Percentiles rank a stretch among this genome's conserved stretches.
Evolutionary conservation across 2,329 filamentous ascomycete species (phyloP).

Genomic region (Drechslerella dactyloides): DNA sequence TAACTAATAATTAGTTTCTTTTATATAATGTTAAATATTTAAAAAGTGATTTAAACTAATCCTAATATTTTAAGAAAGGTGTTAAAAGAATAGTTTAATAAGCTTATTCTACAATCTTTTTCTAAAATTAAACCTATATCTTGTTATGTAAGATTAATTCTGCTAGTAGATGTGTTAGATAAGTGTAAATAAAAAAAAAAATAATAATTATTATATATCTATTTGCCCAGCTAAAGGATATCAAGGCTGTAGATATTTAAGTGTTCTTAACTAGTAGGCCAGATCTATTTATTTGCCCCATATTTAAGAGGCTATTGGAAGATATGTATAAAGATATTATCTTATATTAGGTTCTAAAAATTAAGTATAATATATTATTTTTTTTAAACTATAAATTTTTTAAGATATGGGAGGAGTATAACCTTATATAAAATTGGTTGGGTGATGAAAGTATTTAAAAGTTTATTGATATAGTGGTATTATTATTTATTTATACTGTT

Average conservation of each 20-base stretch:
- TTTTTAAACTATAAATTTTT: conserved; percentile 57
- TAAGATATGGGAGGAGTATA: conserved; percentile 53
- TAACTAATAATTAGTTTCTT: conserved; percentile 3
- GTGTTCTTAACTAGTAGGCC: conserved; percentile 61
- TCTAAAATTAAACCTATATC: conserved; percentile 22
- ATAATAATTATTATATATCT: conserved; percentile 55
- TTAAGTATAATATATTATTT: conserved; percentile 58
- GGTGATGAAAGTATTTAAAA: neutral
- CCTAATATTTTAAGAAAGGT: conserved; percentile 51
- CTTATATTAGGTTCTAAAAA: conserved; percentile 57
- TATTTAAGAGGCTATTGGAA: conserved; percentile 56
- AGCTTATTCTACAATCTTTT: conserved; percentile 58
- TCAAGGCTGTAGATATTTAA: conserved; percentile 45
- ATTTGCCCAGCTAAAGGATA: conserved; percentile 45
- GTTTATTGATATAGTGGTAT: neutral
- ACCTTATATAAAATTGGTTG: neutral
- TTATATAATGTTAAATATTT: neutral
- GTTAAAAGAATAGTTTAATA: conserved; percentile 58
- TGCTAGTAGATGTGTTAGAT: conserved; percentile 56
- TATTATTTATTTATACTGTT: neutral
- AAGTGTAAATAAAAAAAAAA: conserved; percentile 56
- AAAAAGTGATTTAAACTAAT: conserved; percentile 7
- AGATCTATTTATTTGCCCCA: conserved; percentile 58
- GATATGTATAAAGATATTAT: conserved; percentile 56
- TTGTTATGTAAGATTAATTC: conserved; percentile 9